Conservation (phyloP, 2,329 filamentous ascomycete species). For the Hypocrella siamensis region DNA sequence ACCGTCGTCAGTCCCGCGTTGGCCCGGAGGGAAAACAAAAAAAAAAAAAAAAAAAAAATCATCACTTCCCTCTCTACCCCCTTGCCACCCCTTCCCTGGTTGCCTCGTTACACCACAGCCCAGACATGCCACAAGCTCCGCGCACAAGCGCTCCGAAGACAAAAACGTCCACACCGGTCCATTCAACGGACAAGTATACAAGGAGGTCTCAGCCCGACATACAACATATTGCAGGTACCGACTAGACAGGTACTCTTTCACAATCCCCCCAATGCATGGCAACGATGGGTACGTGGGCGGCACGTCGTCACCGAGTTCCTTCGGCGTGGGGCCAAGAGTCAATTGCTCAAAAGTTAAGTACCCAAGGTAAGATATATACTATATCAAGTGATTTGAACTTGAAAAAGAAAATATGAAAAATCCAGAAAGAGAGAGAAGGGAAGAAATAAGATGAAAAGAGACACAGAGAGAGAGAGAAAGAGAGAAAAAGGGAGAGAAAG, state of each 20-base stretch:
- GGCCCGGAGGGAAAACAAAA: not conserved
- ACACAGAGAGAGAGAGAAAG: not conserved
- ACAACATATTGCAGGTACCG: too few relatives aligned
- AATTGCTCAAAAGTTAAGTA: too few relatives aligned
- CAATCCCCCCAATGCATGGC: too few relatives aligned
- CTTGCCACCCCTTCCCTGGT: not conserved
- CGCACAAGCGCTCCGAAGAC: not conserved
- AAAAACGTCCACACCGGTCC: too few relatives aligned
- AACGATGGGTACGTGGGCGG: too few relatives aligned
- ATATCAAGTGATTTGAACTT: too few relatives aligned
- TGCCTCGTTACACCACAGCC: not conserved
- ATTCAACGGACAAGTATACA: too few relatives aligned
- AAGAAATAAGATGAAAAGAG: not conserved
- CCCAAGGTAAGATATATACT: too few relatives aligned
- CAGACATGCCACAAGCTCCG: not conserved
- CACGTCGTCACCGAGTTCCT: not conserved
- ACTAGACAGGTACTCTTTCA: too few relatives aligned
- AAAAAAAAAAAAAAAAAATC: not conserved
- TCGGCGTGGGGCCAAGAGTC: not conserved
- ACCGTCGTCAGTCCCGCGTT: too few relatives aligned
- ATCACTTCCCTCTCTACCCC: not conserved
- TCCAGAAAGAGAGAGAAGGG: not conserved
- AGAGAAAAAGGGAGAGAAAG: not conserved
- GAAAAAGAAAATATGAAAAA: not conserved
- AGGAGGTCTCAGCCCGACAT: too few relatives aligned